A percentile compares a stretch with the other conserved stretches of the same genome.
phyloP scores from a whole-genome alignment of 148 eudicot species.

The Diospyros lotus region DNA sequence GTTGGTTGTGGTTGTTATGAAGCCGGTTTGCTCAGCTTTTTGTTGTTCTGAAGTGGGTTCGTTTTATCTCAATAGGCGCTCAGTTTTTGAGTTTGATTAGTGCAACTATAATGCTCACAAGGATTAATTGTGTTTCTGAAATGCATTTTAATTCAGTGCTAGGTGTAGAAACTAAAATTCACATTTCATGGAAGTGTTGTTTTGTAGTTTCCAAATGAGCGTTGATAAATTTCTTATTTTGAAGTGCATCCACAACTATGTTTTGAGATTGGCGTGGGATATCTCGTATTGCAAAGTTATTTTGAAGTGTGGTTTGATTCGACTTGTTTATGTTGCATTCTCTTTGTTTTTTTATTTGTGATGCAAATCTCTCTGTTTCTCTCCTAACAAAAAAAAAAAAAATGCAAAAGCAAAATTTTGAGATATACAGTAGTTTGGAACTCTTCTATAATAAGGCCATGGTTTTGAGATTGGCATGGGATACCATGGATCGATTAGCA shows the following conservation, averaged over 20 bases:
- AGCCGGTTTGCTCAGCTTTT: background rate
- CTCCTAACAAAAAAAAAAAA: background rate
- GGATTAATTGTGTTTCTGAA: background rate
- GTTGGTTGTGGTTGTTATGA: background rate
- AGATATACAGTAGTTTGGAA: background rate
- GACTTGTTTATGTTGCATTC: background rate
- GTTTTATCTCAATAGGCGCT: background rate
- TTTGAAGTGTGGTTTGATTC: background rate
- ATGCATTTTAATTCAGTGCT: background rate
- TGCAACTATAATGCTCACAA: background rate
- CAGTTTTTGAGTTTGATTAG: background rate
- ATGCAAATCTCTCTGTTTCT: background rate
- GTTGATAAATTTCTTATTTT: background rate
- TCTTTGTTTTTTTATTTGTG: background rate
- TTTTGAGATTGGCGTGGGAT: background rate
- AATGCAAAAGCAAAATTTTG: background rate
- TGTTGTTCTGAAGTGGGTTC: background rate
- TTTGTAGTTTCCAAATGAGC: background rate
- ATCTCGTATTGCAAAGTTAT: background rate
- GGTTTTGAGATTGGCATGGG: background rate
- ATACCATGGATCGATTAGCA: background rate
- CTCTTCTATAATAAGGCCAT: background rate
- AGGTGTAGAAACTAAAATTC: background rate
- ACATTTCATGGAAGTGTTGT: background rate
- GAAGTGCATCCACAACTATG: background rate